Conservation (phyloP, 441 rosid genomes). For the Euphorbia corollata region DNA sequence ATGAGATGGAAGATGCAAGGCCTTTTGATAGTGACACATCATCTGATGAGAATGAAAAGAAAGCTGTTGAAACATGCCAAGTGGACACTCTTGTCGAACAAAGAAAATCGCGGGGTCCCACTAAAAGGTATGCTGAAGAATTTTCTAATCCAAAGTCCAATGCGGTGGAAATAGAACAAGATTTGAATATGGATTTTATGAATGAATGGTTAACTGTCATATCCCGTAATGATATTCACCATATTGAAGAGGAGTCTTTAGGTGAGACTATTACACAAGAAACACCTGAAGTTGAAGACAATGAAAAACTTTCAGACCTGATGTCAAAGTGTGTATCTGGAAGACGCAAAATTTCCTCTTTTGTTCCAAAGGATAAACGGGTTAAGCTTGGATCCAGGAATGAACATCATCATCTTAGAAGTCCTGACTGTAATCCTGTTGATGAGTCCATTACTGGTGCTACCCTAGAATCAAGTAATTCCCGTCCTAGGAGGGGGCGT, state of each 20-base stretch:
- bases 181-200: constrained; percentile 20
- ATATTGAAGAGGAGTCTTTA: constrained; percentile 12
- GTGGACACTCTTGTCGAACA: constrained; percentile 19
- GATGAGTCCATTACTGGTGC: constrained; percentile 25
- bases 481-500: constrained; percentile 33
- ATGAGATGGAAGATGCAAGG: constrained; percentile 40
- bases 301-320: constrained; percentile 41
- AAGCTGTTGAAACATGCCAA: constrained; percentile 25
- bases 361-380: constrained; percentile 26
- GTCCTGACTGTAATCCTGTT: constrained; percentile 16
- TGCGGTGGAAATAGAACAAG: constrained; percentile 17
- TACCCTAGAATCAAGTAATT: constrained; percentile 27
- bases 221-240: constrained; percentile 23
- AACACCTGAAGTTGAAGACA: constrained; percentile 13
- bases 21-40: constrained; percentile 37
- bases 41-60: constrained; percentile 37
- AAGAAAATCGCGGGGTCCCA: constrained; percentile 41
- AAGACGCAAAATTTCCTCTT: constrained; percentile 20
- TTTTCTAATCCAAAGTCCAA: constrained; percentile 28
- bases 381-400: constrained; percentile 26
- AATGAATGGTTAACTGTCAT: constrained; percentile 28
- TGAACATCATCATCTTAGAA: constrained; percentile 22
- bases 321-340: constrained; percentile 16
- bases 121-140: constrained; percentile 52
- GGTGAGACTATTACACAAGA: constrained; percentile 14